Evolutionary conservation across 2,329 filamentous ascomycete genomes (phyloP), one percentile per base, ranked within the genome.

Genomic region (Diaporthe sp.): DNA sequence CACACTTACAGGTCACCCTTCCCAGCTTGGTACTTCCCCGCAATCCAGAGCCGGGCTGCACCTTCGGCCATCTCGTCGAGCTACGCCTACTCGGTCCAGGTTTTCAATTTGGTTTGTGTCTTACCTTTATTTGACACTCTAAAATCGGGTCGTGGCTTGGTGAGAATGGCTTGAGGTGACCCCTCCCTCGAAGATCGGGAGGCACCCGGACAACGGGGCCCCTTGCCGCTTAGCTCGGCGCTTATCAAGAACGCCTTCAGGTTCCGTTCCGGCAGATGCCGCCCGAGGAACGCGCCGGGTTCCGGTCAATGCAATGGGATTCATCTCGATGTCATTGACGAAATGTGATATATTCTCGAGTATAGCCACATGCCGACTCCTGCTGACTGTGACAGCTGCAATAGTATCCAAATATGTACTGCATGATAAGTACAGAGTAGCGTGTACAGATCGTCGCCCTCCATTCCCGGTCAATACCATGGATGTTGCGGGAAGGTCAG

Each of bases 1-100:
- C 25, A 57, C 39, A 78, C 78, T 77, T 22, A 80, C 79, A 77
- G 42, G 9, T 79, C 76, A 19, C 75, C 79, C 4, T 72, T 57
- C 25, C 79, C 79, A 0, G 71, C 55, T 37, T 71, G 58, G 17
- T 78, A 73, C 28, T 75, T 74, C 2, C 79, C 79, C 7, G 75
- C 76, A 31, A 76, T 61, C 79, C 79, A 80, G 5, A 80, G 75
- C 60, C 49, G 70, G 44, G 61, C 68, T 17, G 22, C 17, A 17
- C 13, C 46, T 13, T 49, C 46, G n/a, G 44, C 61, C 37, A 57
- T 75, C 8, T 57, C 25, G 19, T 39, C 28, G 25, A 6, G 4
- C n/a, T 25, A 15, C 39, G 25, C 61, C 39, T 46, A 22, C 39
- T 65, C 19, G 39, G 39, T 17, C 3, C 31, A 9, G 12, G 3